Percentiles rank a stretch among this genome's conserved stretches.
Conservation (phyloP, 1,284 basidiomycete species). For the Malassezia yamatoensis region DNA sequence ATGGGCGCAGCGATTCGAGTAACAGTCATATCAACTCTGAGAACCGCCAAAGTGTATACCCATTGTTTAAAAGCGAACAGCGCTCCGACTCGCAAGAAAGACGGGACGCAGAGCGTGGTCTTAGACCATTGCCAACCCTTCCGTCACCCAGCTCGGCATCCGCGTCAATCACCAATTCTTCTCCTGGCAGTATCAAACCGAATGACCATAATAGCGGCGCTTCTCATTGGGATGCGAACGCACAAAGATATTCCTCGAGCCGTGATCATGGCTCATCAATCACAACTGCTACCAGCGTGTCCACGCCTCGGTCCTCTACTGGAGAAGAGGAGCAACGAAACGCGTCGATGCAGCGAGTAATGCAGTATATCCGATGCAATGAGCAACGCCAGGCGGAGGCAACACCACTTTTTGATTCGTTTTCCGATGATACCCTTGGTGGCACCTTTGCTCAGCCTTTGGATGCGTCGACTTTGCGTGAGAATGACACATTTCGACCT, state of each 20-base stretch:
- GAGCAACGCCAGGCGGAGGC: constrained; percentile 5
- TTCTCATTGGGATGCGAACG: background rate
- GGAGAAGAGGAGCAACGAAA: background rate
- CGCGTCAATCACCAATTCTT: background rate
- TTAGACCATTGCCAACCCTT: background rate
- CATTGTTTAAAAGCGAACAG: constrained; percentile 9
- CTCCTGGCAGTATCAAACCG: too few species aligned
- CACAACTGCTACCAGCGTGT: background rate
- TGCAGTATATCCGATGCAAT: constrained; percentile 3
- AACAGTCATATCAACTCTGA: background rate
- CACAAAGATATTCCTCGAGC: background rate
- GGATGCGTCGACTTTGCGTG: constrained; percentile 11
- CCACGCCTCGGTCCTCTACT: background rate
- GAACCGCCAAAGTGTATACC: constrained; percentile 5
- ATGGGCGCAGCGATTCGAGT: background rate
- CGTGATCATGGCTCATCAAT: background rate
- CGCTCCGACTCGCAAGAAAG: background rate
- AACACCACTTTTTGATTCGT: constrained; percentile 4
- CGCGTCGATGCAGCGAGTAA: constrained; percentile 9
- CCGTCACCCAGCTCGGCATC: constrained; percentile 5
- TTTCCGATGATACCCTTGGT: constrained; percentile 14
- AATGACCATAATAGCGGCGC: background rate
- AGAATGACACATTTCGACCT: background rate
- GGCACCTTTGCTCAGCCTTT: constrained; percentile 19
- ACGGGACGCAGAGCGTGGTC: background rate